Percentiles rank a stretch among this genome's conserved stretches.
Conservation (phyloP, 2,329 filamentous ascomycete genomes). For the Alternaria panax region DNA sequence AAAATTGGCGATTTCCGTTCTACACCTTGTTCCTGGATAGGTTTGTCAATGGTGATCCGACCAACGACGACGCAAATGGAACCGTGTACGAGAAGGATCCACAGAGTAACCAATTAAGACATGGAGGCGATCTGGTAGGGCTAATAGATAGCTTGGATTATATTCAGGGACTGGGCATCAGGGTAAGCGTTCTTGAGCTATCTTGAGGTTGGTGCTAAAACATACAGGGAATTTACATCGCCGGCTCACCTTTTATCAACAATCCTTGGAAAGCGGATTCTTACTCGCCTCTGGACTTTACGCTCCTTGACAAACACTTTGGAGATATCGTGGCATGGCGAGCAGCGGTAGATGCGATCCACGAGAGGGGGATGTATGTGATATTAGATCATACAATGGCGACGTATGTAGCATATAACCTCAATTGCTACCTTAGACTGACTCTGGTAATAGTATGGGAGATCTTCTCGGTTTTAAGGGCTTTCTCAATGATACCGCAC, state of each 20-base stretch:
- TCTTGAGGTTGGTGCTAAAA: slow-evolving; percentile 56
- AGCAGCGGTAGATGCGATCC: slow-evolving; percentile 65
- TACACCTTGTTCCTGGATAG: slow-evolving; percentile 71
- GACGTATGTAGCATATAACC: slow-evolving; percentile 52
- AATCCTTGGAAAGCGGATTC: slow-evolving; percentile 69
- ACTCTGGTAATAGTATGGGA: not conserved
- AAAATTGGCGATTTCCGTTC: slow-evolving; percentile 71
- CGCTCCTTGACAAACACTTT: slow-evolving; percentile 68
- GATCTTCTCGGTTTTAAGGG: not conserved
- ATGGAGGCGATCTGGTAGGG: not conserved
- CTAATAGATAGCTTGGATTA: not conserved
- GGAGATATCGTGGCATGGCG: slow-evolving; percentile 67
- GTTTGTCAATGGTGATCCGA: slow-evolving; percentile 70
- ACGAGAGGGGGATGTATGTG: slow-evolving; percentile 69
- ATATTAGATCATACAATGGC: slow-evolving; percentile 71
- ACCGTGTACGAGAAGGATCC: slow-evolving; percentile 68
- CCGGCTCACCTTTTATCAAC: slow-evolving; percentile 70
- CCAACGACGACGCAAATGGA: slow-evolving; percentile 68
- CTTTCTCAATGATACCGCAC: not conserved
- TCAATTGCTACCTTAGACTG: too few relatives aligned
- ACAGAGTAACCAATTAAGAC: slow-evolving; percentile 65
- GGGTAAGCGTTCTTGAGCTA: not conserved
- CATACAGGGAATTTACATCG: slow-evolving; percentile 67
- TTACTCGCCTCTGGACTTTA: slow-evolving; percentile 67
- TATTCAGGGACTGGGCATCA: not conserved